Percentiles rank a stretch among this genome's conserved stretches.
Conservation (phyloP, 345 rosid species). For the Diplotaxis tenuifolia region DNA sequence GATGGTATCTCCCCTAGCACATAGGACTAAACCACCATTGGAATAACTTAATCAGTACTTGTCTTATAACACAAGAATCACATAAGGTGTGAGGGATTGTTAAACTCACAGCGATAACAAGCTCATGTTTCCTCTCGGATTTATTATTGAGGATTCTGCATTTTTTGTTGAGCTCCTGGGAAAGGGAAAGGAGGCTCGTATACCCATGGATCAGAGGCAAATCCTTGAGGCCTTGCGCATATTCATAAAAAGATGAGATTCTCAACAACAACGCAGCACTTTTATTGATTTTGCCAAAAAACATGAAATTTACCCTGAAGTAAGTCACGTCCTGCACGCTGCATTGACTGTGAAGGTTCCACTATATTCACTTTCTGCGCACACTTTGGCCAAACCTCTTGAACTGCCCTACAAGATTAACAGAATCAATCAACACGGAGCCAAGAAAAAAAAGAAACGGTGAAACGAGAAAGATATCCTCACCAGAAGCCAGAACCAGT, state of each 20-base stretch:
- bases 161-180: slow-evolving; percentile 44
- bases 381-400: slow-evolving; percentile 89
- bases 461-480: slow-evolving; percentile 16
- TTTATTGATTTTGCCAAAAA: not conserved
- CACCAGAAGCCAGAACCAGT: slow-evolving; percentile 97
- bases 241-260: slow-evolving; percentile 17
- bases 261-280: not conserved
- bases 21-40: slow-evolving; percentile 60
- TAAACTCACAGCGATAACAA: slow-evolving; percentile 91
- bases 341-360: slow-evolving; percentile 98
- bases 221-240: slow-evolving; percentile 57
- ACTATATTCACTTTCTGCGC: slow-evolving; percentile 67
- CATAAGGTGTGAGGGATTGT: slow-evolving; percentile 1
- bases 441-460: not conserved
- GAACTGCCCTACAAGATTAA: slow-evolving; percentile 59
- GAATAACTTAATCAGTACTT: slow-evolving; percentile 1
- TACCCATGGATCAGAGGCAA: slow-evolving; percentile 84
- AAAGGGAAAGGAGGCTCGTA: slow-evolving; percentile 65
- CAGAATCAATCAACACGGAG: slow-evolving; percentile 1
- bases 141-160: slow-evolving; percentile 18
- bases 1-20: slow-evolving; percentile 91
- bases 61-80: slow-evolving; percentile 31
- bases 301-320: slow-evolving; percentile 53
- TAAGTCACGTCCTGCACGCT: slow-evolving; percentile 83
- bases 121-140: slow-evolving; percentile 78